Base-by-base conservation (phyloP, 768 basidiomycete genomes). In the Lyophyllum semitale region DNA sequence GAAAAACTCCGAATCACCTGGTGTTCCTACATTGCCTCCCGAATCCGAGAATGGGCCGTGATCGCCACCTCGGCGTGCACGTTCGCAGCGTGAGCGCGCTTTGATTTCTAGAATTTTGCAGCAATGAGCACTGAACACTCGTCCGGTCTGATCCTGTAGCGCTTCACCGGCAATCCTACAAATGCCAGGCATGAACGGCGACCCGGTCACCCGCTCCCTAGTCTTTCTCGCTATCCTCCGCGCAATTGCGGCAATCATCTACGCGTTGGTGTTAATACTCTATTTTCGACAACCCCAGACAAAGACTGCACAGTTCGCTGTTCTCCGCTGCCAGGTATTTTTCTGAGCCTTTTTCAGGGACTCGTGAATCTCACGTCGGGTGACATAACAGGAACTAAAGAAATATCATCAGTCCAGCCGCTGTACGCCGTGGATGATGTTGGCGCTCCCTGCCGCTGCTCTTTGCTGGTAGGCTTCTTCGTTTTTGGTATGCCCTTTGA, bases 161-260 rank as follows among this genome's bases (percentile, higher is more conserved):
- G 42, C 47, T 1, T 53, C 51, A 15, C 30, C 47, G 6, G 33
- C 51, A 2, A 23, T 53, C 12, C 42, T 57, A 7, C 56, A 57
- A 29, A 48, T 53, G 23, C 51, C 46, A 4, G 20, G 38, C n/a
- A 38, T 32, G 3, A 29, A 22, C n/a, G 51, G 48, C 22, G 26
- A 48, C 26, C 40, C 51, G 0, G 15, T 58, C n/a, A 54, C 47
- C 4, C 48, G 51, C 33, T 43, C 17, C 17, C 5, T 58, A 3
- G 32, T 32, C 32, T 58, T 53, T 20, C 51, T 58, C 18, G 51
- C 57, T 4, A n/a, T 45, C 11, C 35, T 40, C 6, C 38, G 57
- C n/a, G 48, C 52, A 2, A 20, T 53, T 13, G 11, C 57, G 6
- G 51, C 49, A 11, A 17, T 40, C 2, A 22, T 45, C 22, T 54